Base-by-base conservation (phyloP, 768 basidiomycete genomes). In the Tulasnella sp. region DNA sequence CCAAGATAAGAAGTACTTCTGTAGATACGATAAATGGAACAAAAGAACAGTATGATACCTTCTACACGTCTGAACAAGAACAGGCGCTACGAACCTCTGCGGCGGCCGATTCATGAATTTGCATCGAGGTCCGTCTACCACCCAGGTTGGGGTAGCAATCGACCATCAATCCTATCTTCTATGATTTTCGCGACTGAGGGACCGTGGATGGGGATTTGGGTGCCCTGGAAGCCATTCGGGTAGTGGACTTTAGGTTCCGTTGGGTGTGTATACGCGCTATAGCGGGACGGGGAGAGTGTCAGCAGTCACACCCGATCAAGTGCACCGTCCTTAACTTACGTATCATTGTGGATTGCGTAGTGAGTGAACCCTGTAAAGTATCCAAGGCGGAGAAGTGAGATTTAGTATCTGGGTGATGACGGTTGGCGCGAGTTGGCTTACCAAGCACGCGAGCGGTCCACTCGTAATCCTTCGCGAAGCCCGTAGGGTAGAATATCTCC, bases 171-270 rank as follows among this genome's bases (percentile, higher is more conserved):
- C 54, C 86, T 80, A 75, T 86, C 84, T 73, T 86, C 84, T n/a
- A 87, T 85, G 34, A 87, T 74, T 77, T 84, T 40, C 1, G 82
- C 82, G n/a, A 83, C 82, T 5, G 80, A 76, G 16, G 83, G 58
- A 14, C 83, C 83, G 84, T 86, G 84, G 46, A 87, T 83, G 16
- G 87, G 87, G 74, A 87, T 87, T 79, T 85, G 84, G 78, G 86
- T 86, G 46, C 87, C 87, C 81, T 87, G 87, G 85, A 87, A 87
- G 1, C 86, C 87, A 44, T 86, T 85, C 7, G 86, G 86, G 81
- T 87, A 87, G n/a, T 83, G 84, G 20, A 79, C 78, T 58, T 72
- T 72, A 24, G 77, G 77, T 34, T 42, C 58, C 18, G 50, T 78
- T 3, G 77, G 77, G 41, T 64, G 58, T 1, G 76, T 76, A 48